Percentiles rank a stretch among this genome's conserved stretches.
Evolutionary conservation across 1,284 basidiomycete genomes (phyloP).

Genomic region (Leccinum subspadiceum): DNA sequence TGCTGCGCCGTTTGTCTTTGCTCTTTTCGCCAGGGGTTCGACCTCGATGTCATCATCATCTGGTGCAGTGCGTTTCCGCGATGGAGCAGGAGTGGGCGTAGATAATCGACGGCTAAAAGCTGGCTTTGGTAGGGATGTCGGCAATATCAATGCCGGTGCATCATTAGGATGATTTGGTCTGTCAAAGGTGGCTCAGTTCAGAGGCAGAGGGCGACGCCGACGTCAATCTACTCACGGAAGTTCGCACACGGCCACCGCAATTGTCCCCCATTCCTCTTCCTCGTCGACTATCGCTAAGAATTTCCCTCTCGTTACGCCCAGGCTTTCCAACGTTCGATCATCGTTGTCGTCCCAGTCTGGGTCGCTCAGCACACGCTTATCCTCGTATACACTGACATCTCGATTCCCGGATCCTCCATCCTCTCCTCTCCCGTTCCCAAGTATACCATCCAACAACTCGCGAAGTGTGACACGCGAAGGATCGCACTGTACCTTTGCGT

Average conservation of each 20-base stretch:
- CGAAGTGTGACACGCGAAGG: conserved; percentile 64
- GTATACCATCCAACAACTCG: conserved; percentile 67
- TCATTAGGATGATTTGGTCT: conserved; percentile 54
- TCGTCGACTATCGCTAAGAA: conserved; percentile 89
- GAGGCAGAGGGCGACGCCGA: neutral
- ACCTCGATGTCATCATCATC: conserved; percentile 48
- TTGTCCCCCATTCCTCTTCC: conserved; percentile 73
- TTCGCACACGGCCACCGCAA: conserved; percentile 68
- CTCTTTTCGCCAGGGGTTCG: conserved; percentile 56
- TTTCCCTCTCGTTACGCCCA: conserved; percentile 72
- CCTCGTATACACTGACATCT: conserved; percentile 86
- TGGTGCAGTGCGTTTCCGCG: conserved; percentile 57
- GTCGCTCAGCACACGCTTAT: conserved; percentile 78
- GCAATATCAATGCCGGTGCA: conserved; percentile 55
- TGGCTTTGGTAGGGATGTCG: conserved; percentile 57
- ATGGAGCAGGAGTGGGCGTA: conserved; percentile 40
- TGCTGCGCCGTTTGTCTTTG: conserved; percentile 30
- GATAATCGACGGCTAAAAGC: conserved; percentile 42
- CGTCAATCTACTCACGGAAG: conserved; percentile 61
- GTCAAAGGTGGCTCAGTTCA: neutral
- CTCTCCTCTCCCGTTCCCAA: conserved; percentile 47
- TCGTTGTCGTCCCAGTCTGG: conserved; percentile 89
- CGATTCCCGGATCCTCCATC: conserved; percentile 39
- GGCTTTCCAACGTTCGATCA: conserved; percentile 66
- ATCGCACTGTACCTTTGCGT: conserved; percentile 73